Conservation (phyloP, 106 monocot genomes). For the Allium sativum region DNA sequence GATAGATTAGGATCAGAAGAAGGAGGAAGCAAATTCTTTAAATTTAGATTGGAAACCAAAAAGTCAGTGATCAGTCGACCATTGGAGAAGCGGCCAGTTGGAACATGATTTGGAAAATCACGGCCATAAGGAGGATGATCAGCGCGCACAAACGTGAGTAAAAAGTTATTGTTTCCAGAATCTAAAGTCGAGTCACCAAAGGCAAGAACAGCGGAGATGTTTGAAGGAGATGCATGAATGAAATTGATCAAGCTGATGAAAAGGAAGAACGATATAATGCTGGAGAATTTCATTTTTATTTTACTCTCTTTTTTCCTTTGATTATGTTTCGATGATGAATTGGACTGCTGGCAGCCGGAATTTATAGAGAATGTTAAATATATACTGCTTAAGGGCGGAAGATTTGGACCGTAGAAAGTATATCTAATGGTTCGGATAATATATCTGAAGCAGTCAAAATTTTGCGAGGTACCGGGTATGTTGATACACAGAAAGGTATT, state of each 20-base stretch:
- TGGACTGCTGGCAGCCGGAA: too few relatives aligned
- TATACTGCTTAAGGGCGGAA: too few relatives aligned
- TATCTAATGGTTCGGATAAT: too few relatives aligned
- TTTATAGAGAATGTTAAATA: too few relatives aligned
- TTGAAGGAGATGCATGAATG: neutral
- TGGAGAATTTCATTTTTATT: too few relatives aligned
- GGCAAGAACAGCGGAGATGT: conserved; percentile 2
- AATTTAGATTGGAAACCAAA: neutral
- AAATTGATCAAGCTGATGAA: neutral
- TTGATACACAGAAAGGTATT: too few relatives aligned
- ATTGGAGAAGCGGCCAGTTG: conserved; percentile 8
- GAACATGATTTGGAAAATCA: neutral
- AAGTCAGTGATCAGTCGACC: conserved; percentile 7
- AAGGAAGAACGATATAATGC: too few relatives aligned
- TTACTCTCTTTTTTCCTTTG: too few relatives aligned
- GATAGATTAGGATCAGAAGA: neutral
- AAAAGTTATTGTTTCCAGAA: conserved; percentile 5
- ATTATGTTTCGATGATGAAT: too few relatives aligned
- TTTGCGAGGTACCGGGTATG: too few relatives aligned
- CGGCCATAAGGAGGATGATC: conserved; percentile 2
- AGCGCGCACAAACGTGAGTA: conserved; percentile 5
- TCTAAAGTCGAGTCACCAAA: conserved; percentile 13
- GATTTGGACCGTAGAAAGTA: too few relatives aligned
- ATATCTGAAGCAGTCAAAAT: too few relatives aligned
- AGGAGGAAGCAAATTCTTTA: neutral